These are phyloP conservation scores for Ascochyta lentis DNA, from an alignment of 2,329 filamentous ascomycete genomes.

Conservation along the genomic window DNA sequence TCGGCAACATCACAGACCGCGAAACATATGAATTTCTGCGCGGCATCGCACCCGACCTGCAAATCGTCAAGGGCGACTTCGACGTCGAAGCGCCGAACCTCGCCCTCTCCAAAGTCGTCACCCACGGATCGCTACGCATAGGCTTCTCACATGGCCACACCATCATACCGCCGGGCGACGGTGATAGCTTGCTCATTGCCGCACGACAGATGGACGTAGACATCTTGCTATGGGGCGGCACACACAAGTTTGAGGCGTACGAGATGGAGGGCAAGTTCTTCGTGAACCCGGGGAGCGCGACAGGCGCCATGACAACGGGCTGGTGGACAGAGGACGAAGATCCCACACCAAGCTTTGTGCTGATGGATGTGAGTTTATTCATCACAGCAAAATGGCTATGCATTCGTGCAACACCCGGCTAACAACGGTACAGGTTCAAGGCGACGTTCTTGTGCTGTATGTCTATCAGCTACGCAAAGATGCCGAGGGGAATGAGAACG, in stretches of 20 bases:
- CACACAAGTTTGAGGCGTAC: constrained; percentile 73
- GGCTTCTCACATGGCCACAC: constrained; percentile 75
- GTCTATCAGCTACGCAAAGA: constrained; percentile 73
- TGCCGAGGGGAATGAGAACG: constrained; percentile 59
- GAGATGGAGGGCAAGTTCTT: constrained; percentile 77
- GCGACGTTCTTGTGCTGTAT: constrained; percentile 92
- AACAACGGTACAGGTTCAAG: constrained; percentile 73
- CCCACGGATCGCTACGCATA: constrained; percentile 71
- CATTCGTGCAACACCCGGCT: constrained; percentile 18
- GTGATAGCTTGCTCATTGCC: constrained; percentile 70
- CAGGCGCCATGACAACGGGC: constrained; percentile 67
- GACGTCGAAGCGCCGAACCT: constrained; percentile 71
- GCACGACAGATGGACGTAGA: constrained; percentile 76
- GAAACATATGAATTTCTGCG: constrained; percentile 65
- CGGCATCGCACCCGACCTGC: constrained; percentile 65
- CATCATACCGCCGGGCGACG: constrained; percentile 72
- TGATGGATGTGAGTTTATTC: constrained; percentile 85
- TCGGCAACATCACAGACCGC: constrained; percentile 65
- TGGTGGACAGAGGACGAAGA: constrained; percentile 67
- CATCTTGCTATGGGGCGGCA: constrained; percentile 72
- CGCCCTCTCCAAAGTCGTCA: constrained; percentile 71
- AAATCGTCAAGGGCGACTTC: constrained; percentile 74
- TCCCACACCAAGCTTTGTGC: constrained; percentile 86
- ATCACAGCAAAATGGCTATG: background rate
- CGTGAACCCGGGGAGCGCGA: constrained; percentile 72